These are phyloP conservation scores for Seiridium cupressi DNA, from an alignment of 2,329 filamentous ascomycete species.

Conservation along the genomic window DNA sequence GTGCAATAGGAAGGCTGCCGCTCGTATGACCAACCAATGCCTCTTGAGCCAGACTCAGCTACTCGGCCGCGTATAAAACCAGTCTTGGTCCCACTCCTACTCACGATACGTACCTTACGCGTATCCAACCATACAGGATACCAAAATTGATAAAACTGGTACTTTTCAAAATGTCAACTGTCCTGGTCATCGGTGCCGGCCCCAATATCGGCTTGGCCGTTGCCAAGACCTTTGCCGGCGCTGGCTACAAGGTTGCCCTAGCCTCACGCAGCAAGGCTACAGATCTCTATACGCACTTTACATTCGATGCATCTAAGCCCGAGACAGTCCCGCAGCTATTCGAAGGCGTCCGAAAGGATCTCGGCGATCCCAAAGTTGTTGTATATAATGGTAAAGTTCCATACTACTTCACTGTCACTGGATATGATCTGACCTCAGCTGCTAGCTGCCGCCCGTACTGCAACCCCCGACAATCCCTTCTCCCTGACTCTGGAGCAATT, in stretches of 20 bases:
- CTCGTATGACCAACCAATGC: no score
- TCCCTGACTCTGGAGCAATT: conserved; percentile 6
- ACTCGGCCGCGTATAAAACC: no score
- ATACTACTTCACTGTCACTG: no score
- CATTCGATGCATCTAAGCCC: conserved; percentile 5
- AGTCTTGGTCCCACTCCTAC: no score
- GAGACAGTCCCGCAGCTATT: conserved; percentile 18
- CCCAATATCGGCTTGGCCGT: conserved; percentile 5
- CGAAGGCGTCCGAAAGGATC: conserved; percentile 9
- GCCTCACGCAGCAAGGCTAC: conserved; percentile 7
- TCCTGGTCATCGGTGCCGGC: conserved; percentile 8
- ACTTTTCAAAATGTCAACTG: not conserved
- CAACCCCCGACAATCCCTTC: conserved; percentile 10
- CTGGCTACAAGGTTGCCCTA: conserved; percentile 9
- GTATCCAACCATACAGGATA: no score
- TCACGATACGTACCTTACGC: no score
- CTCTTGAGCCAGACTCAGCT: no score
- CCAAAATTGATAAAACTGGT: no score
- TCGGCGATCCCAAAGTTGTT: conserved; percentile 13
- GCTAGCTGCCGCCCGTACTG: not conserved
- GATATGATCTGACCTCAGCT: not conserved
- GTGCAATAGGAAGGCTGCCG: no score
- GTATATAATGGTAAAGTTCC: conserved; percentile 15
- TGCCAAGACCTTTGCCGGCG: not conserved
- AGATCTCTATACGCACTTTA: not conserved